Evolutionary conservation across 2,329 filamentous ascomycete genomes (phyloP).

Genomic region (Paracoccidioides lutzii): DNA sequence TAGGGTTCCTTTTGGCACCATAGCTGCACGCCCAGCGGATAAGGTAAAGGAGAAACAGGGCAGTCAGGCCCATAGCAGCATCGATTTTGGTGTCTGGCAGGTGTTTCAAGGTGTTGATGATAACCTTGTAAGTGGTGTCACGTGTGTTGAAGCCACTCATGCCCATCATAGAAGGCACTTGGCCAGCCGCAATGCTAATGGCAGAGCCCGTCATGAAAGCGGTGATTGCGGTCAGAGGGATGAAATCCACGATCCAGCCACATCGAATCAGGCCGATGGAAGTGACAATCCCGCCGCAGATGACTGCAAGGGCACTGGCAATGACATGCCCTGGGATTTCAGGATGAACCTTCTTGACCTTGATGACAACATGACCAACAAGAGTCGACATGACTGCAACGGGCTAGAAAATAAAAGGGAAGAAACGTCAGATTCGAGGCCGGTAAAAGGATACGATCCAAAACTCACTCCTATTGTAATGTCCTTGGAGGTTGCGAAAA

Average conservation of each 20-base stretch:
- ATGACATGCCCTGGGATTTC: conserved; percentile 46
- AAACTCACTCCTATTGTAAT: conserved; percentile 80
- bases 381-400: conserved; percentile 93
- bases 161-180: conserved; percentile 71
- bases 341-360: conserved; percentile 46
- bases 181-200: conserved; percentile 73
- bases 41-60: conserved; percentile 62
- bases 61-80: conserved; percentile 77
- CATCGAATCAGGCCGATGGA: conserved; percentile 65
- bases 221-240: conserved; percentile 77
- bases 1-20: conserved; percentile 56
- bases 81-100: conserved; percentile 58
- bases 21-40: conserved; percentile 55
- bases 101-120: conserved; percentile 69
- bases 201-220: conserved; percentile 97
- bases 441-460: background rate
- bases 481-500: conserved; percentile 96
- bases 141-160: conserved; percentile 59
- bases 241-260: conserved; percentile 87
- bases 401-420: conserved; percentile 40
- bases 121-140: conserved; percentile 64
- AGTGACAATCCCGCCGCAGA: conserved; percentile 64
- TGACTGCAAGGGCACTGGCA: conserved; percentile 64
- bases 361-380: conserved; percentile 64
- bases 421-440: conserved; percentile 8